Evolutionary conservation across 805 yeast genomes (phyloP).

Genomic region (Candida sithepensis): DNA sequence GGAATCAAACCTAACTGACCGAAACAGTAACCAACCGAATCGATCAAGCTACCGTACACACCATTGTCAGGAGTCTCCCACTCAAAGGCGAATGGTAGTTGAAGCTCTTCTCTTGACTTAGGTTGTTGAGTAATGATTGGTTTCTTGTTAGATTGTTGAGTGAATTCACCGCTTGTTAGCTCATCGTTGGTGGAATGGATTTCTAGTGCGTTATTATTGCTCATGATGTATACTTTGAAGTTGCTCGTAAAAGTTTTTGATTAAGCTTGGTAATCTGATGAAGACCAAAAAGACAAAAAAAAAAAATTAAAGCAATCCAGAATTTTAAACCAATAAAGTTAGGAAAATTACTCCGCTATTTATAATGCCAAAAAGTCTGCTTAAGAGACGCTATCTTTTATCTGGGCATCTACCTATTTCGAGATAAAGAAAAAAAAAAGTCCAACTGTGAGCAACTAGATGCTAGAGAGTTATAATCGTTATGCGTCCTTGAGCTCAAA

Average conservation of each 20-base stretch:
- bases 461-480: too few species aligned
- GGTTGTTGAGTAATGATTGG: slow-evolving; percentile 19
- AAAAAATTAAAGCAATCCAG: too few species aligned
- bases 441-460: too few species aligned
- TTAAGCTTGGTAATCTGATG: neutral
- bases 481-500: too few species aligned
- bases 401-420: too few species aligned
- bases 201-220: neutral
- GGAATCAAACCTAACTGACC: slow-evolving; percentile 58
- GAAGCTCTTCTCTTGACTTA: slow-evolving; percentile 20
- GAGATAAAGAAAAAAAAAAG: too few species aligned
- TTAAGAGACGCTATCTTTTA: too few species aligned
- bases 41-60: slow-evolving; percentile 35
- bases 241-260: neutral
- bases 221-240: neutral
- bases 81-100: slow-evolving; percentile 28
- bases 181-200: neutral
- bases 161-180: neutral
- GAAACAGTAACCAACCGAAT: slow-evolving; percentile 39
- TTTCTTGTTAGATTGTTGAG: neutral
- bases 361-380: too few species aligned
- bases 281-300: too few species aligned
- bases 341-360: too few species aligned
- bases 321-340: too few species aligned
- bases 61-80: slow-evolving; percentile 34